phyloP scores from a whole-genome alignment of 306 rosid genomes.

The Phaseolus lunatus region DNA sequence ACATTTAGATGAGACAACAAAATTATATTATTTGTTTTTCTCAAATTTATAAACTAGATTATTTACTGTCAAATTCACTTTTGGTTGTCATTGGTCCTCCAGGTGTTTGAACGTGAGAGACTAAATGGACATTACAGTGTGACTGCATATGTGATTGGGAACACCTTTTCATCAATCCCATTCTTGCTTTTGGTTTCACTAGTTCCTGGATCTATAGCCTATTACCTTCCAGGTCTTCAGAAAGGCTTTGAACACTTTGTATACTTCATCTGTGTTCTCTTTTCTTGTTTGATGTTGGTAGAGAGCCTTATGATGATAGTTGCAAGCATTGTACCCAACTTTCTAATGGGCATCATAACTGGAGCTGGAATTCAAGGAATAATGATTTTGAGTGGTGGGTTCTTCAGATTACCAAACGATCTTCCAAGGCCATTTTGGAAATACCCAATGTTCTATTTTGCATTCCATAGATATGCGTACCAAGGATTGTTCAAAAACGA shows the following conservation, averaged over 20 bases:
- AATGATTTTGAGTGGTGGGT: conserved; percentile 64
- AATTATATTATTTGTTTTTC: not conserved
- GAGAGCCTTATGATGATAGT: conserved; percentile 89
- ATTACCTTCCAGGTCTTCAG: conserved; percentile 66
- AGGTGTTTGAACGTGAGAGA: conserved; percentile 78
- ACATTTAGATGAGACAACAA: not conserved
- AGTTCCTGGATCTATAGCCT: conserved; percentile 65
- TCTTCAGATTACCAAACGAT: conserved; percentile 63
- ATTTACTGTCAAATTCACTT: not conserved
- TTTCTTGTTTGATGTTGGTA: conserved; percentile 62
- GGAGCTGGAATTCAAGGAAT: conserved; percentile 82
- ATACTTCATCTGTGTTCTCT: conserved; percentile 53
- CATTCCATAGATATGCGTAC: conserved; percentile 68
- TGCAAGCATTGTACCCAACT: conserved; percentile 71
- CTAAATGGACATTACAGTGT: conserved; percentile 78
- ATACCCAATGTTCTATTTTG: conserved; percentile 63
- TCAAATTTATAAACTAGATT: not conserved
- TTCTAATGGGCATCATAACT: conserved; percentile 75
- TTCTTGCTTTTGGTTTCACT: conserved; percentile 53
- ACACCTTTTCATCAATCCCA: conserved; percentile 74
- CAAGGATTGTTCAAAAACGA: conserved; percentile 80
- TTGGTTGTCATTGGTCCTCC: not conserved
- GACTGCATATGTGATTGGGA: conserved; percentile 59
- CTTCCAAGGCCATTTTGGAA: conserved; percentile 64
- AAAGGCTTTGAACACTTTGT: conserved; percentile 48